Evolutionary conservation across 805 yeast genomes (phyloP).

Genomic region (Candida sithepensis): DNA sequence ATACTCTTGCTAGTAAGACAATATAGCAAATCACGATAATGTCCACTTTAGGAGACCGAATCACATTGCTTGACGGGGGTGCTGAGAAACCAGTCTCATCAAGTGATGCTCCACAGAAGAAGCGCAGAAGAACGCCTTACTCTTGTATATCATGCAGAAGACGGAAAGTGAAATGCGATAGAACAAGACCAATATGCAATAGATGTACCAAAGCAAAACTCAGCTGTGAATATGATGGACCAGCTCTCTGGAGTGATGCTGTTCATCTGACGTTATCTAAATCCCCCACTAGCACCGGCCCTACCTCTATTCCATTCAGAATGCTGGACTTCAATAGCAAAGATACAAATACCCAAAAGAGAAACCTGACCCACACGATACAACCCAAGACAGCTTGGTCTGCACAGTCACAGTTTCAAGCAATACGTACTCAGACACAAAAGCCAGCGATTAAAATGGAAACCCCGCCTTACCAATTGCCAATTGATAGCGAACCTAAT

Average conservation of each 20-base stretch:
- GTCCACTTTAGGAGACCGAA: background rate
- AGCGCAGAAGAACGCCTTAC: conserved; percentile 22
- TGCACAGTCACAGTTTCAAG: no score
- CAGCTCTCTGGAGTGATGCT: conserved; percentile 11
- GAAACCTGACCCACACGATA: no score
- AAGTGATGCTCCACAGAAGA: conserved; percentile 9
- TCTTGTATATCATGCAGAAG: conserved; percentile 23
- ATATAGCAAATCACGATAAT: background rate
- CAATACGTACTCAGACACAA: no score
- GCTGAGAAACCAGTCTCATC: background rate
- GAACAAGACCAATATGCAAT: conserved; percentile 20
- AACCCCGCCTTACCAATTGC: no score
- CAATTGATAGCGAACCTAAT: background rate
- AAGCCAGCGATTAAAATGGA: no score
- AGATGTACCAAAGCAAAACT: conserved; percentile 15
- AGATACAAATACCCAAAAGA: background rate
- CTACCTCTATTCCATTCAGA: background rate
- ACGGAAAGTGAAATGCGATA: conserved; percentile 24
- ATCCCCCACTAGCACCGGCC: background rate
- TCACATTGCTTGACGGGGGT: background rate
- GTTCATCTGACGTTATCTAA: background rate
- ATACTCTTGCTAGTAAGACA: no score
- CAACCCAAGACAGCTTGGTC: no score
- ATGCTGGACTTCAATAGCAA: background rate
- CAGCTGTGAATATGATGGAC: conserved; percentile 22